Conservation (phyloP, 2,329 filamentous ascomycete species). For the Diaporthe aspalathi region DNA sequence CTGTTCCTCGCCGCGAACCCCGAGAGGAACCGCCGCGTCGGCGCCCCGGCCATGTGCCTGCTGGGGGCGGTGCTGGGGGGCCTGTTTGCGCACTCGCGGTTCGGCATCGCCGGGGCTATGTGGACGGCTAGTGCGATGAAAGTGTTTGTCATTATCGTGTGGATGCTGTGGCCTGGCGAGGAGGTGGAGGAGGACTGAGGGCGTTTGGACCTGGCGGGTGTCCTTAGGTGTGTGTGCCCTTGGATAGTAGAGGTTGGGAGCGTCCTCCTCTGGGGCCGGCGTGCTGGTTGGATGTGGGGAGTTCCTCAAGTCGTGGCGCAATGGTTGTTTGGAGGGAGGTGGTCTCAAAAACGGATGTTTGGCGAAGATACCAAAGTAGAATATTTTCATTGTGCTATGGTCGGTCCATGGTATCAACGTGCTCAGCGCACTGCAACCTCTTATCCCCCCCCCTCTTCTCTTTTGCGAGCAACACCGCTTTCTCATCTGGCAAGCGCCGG, state of each 20-base stretch:
- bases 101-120: constrained; percentile 65
- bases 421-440: too few species aligned
- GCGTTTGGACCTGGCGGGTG: not conserved
- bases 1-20: constrained; percentile 58
- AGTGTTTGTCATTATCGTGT: constrained; percentile 64
- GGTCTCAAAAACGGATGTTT: not conserved
- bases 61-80: constrained; percentile 63
- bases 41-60: constrained; percentile 61
- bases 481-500: not conserved
- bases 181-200: not conserved
- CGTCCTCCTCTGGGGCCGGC: too few species aligned
- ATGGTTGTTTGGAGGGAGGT: not conserved
- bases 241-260: not conserved
- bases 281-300: not conserved
- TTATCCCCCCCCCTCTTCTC: too few species aligned
- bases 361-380: constrained; percentile 8
- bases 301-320: not conserved
- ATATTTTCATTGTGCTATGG: too few species aligned
- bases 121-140: constrained; percentile 72
- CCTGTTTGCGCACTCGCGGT: constrained; percentile 57
- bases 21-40: constrained; percentile 63
- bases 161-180: constrained; percentile 70
- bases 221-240: too few species aligned
- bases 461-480: not conserved
- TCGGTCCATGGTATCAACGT: too few species aligned